Percentiles rank a stretch among this genome's conserved stretches.
Conservation (phyloP, 1,139 yeast genomes). For the Komagataea norvegica region DNA sequence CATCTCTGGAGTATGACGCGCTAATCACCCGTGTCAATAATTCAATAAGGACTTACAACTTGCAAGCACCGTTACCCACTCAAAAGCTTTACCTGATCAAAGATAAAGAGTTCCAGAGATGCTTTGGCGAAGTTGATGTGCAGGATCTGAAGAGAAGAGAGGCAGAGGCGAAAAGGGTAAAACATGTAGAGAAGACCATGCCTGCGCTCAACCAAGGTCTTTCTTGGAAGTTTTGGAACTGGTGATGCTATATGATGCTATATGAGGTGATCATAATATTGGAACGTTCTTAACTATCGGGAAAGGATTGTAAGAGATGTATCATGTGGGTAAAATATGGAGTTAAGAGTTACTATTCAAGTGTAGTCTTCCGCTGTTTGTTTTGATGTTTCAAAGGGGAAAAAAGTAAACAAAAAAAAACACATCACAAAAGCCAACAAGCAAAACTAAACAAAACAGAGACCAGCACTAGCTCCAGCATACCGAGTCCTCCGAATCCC, state of each 20-base stretch:
- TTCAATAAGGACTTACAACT: conserved; percentile 63
- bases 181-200: neutral
- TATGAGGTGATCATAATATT: no score
- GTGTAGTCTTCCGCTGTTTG: no score
- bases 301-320: no score
- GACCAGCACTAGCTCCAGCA: neutral
- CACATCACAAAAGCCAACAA: no score
- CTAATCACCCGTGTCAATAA: conserved; percentile 50
- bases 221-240: conserved; percentile 13
- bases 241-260: no score
- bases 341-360: no score
- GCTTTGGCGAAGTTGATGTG: conserved; percentile 31
- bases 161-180: conserved; percentile 5
- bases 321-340: no score
- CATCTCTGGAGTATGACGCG: conserved; percentile 14
- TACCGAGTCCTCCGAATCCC: neutral
- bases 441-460: neutral
- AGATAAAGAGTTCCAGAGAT: conserved; percentile 46
- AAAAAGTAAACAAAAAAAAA: no score
- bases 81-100: conserved; percentile 59
- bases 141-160: conserved; percentile 7
- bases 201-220: no score
- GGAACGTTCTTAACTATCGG: no score
- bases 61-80: conserved; percentile 75
- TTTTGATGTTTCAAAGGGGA: no score